Conservation (phyloP, 345 rosid genomes). For the Eucalyptus melliodora region DNA sequence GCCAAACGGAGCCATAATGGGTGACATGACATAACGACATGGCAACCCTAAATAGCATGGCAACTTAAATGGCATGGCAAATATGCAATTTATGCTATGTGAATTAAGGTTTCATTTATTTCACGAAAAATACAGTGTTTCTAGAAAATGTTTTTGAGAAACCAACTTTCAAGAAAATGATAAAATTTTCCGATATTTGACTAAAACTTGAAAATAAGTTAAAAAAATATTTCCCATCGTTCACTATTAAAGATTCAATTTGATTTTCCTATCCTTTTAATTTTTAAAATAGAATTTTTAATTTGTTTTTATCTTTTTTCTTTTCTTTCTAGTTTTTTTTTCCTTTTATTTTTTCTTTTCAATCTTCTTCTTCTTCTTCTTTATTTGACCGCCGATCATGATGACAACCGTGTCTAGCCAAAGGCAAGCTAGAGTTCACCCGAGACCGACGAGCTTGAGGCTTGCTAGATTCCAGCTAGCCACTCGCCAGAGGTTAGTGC, state of each 20-base stretch:
- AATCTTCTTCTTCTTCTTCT: too few relatives aligned
- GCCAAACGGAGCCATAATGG: neutral
- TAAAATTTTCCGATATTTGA: fast-evolving
- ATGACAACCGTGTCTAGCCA: fast-evolving
- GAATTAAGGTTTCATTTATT: fast-evolving
- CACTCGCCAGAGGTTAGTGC: too few relatives aligned
- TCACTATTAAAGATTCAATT: fast-evolving
- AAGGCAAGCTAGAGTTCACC: fast-evolving
- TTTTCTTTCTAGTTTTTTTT: too few relatives aligned
- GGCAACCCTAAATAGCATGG: neutral
- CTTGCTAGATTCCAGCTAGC: too few relatives aligned
- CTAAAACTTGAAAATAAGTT: too few relatives aligned
- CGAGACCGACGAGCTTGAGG: fast-evolving
- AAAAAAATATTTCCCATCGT: fast-evolving
- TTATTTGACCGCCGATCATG: fast-evolving
- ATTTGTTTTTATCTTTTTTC: too few relatives aligned
- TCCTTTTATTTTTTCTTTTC: too few relatives aligned
- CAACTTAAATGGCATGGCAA: neutral
- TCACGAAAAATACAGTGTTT: fast-evolving
- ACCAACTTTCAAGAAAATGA: too few relatives aligned
- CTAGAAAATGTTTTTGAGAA: too few relatives aligned
- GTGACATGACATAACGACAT: neutral
- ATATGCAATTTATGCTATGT: neutral
- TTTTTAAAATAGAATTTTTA: too few relatives aligned
- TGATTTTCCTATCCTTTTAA: too few relatives aligned